Percentiles rank a stretch among this genome's conserved stretches.
These are phyloP conservation scores for Protomyces inundatus DNA, from an alignment of 1,139 yeast species.

Conservation along the genomic window DNA sequence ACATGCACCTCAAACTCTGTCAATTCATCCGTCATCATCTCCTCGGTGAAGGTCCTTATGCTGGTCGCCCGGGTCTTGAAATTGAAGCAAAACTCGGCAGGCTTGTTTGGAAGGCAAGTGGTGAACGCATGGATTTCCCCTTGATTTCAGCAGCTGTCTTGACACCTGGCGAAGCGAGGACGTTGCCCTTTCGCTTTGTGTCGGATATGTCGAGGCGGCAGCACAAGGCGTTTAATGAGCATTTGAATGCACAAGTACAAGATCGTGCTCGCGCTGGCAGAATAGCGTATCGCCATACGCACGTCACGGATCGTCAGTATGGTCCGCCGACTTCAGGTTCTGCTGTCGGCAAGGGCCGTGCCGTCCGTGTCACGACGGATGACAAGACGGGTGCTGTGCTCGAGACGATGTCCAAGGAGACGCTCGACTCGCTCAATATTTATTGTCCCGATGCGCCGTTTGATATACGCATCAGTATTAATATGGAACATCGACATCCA, in stretches of 20 bases:
- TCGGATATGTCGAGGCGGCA: constrained; percentile 25
- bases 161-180: constrained; percentile 32
- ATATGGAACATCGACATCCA: constrained; percentile 27
- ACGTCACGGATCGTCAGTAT: constrained; percentile 18
- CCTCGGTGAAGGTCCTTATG: constrained; percentile 1
- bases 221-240: constrained; percentile 25
- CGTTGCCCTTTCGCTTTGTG: constrained; percentile 16
- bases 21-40: constrained; percentile 5
- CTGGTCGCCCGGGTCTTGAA: constrained; percentile 43
- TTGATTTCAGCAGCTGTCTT: constrained; percentile 65
- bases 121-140: constrained; percentile 55
- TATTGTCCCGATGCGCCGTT: constrained; percentile 29
- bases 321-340: background rate
- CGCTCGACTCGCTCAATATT: constrained; percentile 29
- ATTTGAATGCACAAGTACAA: constrained; percentile 27
- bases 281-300: constrained; percentile 22
- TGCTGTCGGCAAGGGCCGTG: background rate
- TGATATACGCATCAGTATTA: constrained; percentile 31
- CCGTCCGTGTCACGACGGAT: constrained; percentile 28
- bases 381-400: constrained; percentile 24
- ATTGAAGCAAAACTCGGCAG: constrained; percentile 72
- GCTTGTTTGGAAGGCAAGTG: constrained; percentile 58
- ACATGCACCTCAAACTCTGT: constrained; percentile 2
- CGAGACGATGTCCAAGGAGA: constrained; percentile 28
- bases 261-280: constrained; percentile 10